A percentile compares a stretch with the other conserved stretches of the same genome.
Conservation (phyloP, 176 grass and related monocot genomes). For the Avena insularis region DNA sequence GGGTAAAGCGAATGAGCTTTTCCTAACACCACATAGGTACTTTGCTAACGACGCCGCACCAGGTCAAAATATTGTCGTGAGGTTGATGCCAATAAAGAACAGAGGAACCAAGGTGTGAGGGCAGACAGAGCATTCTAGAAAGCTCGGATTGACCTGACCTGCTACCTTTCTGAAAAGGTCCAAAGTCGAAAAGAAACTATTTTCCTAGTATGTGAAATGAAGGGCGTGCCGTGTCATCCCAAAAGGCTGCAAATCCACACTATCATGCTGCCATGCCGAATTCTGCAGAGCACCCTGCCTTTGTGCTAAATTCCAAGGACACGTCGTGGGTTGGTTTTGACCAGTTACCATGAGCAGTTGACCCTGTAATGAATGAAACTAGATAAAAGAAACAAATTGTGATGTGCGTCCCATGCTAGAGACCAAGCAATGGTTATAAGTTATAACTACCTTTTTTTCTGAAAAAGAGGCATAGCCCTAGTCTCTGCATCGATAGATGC, state of each 20-base stretch:
- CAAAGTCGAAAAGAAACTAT: too few relatives aligned
- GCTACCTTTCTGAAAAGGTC: background rate
- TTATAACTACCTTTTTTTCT: too few relatives aligned
- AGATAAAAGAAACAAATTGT: background rate
- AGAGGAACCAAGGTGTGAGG: background rate
- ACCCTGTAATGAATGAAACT: background rate
- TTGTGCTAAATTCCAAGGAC: background rate
- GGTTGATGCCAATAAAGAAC: too few relatives aligned
- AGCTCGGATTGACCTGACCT: conserved; percentile 22
- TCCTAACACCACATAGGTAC: too few relatives aligned
- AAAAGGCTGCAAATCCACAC: background rate
- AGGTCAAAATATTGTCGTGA: too few relatives aligned
- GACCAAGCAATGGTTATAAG: too few relatives aligned
- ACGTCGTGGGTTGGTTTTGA: background rate
- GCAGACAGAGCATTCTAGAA: conserved; percentile 6
- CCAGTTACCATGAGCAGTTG: background rate
- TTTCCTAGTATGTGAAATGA: background rate
- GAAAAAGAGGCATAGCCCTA: too few relatives aligned
- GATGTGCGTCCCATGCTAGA: too few relatives aligned
- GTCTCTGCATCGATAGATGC: too few relatives aligned
- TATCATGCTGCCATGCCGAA: background rate
- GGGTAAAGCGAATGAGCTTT: too few relatives aligned
- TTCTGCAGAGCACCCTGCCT: background rate
- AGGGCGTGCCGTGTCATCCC: background rate
- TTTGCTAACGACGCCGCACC: too few relatives aligned